phyloP scores from a whole-genome alignment of 495 filamentous ascomycete species.

The Paragyromitra xinjiangensis region DNA sequence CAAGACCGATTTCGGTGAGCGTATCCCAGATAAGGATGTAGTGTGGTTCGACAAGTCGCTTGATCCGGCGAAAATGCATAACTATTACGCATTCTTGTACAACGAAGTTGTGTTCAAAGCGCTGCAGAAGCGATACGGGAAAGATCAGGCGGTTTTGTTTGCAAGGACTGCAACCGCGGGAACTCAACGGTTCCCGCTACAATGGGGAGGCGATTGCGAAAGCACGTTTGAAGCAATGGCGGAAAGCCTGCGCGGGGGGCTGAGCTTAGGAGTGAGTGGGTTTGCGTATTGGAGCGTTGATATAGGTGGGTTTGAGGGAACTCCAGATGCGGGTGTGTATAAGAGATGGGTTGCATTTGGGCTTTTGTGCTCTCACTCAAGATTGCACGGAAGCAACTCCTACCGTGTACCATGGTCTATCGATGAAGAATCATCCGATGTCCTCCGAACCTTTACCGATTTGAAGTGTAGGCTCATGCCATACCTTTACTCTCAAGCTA shows the following conservation, averaged over 20 bases:
- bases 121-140: constrained; percentile 67
- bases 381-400: constrained; percentile 71
- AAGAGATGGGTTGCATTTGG: constrained; percentile 81
- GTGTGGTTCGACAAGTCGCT: constrained; percentile 66
- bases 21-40: constrained; percentile 71
- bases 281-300: constrained; percentile 76
- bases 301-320: constrained; percentile 78
- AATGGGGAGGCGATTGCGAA: constrained; percentile 76
- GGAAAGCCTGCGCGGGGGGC: constrained; percentile 74
- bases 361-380: constrained; percentile 72
- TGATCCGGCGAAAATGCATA: constrained; percentile 74
- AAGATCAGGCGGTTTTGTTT: constrained; percentile 71
- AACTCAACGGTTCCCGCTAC: constrained; percentile 72
- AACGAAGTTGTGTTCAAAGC: constrained; percentile 75
- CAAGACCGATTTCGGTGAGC: constrained; percentile 79
- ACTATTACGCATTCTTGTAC: constrained; percentile 76
- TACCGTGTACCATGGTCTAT: constrained; percentile 79
- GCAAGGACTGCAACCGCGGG: constrained; percentile 73
- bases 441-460: constrained; percentile 67
- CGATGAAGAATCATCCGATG: constrained; percentile 69
- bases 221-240: constrained; percentile 77
- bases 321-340: constrained; percentile 72
- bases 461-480: constrained; percentile 72
- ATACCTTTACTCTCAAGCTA: constrained; percentile 68
- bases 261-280: constrained; percentile 71